Base-by-base conservation (phyloP, 2,329 filamentous ascomycete genomes). In the Xylogone sp. region DNA sequence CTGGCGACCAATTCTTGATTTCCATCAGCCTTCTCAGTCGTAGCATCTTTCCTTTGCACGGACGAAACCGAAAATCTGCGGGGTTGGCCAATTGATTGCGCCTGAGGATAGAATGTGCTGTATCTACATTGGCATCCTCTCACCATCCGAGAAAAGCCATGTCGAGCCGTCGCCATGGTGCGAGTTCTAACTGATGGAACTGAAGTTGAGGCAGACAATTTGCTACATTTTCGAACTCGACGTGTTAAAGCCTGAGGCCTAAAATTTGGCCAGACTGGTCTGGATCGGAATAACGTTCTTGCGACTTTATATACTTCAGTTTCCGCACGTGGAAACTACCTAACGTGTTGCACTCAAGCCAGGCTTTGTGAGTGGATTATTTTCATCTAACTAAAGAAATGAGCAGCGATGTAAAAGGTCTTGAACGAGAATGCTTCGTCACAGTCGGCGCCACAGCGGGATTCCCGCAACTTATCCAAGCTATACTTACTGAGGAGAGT, bases 391-490 rank as follows among this genome's bases (percentile, higher is more conserved):
- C 5, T 39, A 9, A 9, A 18, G 34, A 39, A 39, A 39, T 39
- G 34, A 39, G 34, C n/a, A 16, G n/a, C 34, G 13, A 39, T 39
- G 34, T 39, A 16, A 39, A 16, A 39, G 18, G 42, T 21, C 34
- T 31, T 18, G 34, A 42, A 5, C 57, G 58, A 48, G 59, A 62
- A 49, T 94, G 89, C 66, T 88, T 99, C 59, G 86, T 97, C 50
- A 97, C 94, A 0, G 87, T 96, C 24, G 94, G 94, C 51, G 93
- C 94, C 5, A 99, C 93, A 0, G 91, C 92, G 16, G 82, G 87
- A 19, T 99, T 99, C 70, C 76, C 79, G 48, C 69, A 76, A 6
- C 80, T 99, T 2, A 79, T 96, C 51, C 71, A 77, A 43, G 81
- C 86, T 27, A 80, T 86, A 10, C 72, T 95, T 5, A 71, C 77